Evolutionary conservation across 176 grass and related monocot species (phyloP), one percentile per base, ranked within the genome.

Genomic region (Saccharum spontaneum): DNA sequence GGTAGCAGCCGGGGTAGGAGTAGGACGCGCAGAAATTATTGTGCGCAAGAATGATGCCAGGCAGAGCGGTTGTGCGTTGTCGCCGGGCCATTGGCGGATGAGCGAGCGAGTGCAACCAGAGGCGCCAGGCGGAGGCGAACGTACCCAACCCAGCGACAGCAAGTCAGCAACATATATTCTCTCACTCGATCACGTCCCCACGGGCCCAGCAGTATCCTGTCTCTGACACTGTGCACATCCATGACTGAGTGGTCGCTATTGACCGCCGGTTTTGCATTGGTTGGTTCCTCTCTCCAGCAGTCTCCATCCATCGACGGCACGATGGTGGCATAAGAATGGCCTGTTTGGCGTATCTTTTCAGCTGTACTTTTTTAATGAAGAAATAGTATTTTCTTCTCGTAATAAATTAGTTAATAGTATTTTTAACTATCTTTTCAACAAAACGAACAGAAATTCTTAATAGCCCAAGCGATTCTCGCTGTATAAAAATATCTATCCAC

Each of bases 161-260:
- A 28, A 28, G 23, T 79, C 76, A 78, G 39, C 36, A 62, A 41
- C 55, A 78, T 78, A 62, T 62, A 78, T 78, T 61, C 34, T 78
- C 50, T 57, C 54, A 3, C 34, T 28, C 10, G 48, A 16, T 17
- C 50, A 0, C 16, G 22, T 52, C 50, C 75, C 36, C 74, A 38
- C 18, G 4, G 50, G 30, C 48, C 50, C 20, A 54, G 22, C 57
- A 24, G 59, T 4, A 26, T 26, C 59, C 60, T 63, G 65, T 67
- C 54, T 20, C 54, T n/a, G 20, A 13, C 44, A 9, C 52, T 22
- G n/a, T 63, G 3, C 23, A 26, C 60, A 63, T 26, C 60, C 60
- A 55, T 63, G 60, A 13, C 10, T 63, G 60, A 62, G 60, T 63
- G 60, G n/a, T 63, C n/a, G 60, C 60, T 28, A 12, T 63, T 63